Evolutionary conservation across 441 rosid species (phyloP).

Genomic region (Erodium texanum): DNA sequence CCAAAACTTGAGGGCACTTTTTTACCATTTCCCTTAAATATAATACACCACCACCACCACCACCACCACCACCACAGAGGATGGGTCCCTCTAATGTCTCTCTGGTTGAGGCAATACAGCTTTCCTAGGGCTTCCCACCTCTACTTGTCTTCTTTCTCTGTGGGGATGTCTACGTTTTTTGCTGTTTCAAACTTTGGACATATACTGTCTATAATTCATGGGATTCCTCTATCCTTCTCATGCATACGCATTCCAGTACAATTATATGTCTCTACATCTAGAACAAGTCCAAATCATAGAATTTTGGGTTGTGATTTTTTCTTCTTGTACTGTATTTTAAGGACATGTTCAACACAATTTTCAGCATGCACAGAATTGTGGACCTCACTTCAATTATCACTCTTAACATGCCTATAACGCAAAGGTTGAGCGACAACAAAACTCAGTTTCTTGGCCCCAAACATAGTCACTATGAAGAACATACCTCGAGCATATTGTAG

Average conservation of each 20-base stretch:
- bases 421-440: background rate
- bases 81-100: conserved; percentile 40
- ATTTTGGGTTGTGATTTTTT: background rate
- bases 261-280: background rate
- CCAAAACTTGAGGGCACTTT: too few species aligned
- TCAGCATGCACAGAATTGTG: too few species aligned
- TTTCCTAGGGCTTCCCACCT: conserved; percentile 39
- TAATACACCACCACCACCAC: too few species aligned
- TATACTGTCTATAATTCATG: conserved; percentile 21
- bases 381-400: background rate
- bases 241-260: too few species aligned
- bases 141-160: conserved; percentile 9
- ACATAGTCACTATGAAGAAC: background rate
- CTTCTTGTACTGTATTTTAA: background rate
- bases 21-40: too few species aligned
- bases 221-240: conserved; percentile 4
- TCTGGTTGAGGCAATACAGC: conserved; percentile 36
- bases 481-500: background rate
- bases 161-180: too few species aligned
- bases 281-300: background rate
- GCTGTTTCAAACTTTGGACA: too few species aligned
- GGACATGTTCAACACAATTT: too few species aligned
- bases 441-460: background rate
- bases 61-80: too few species aligned
- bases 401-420: background rate